Conservation (phyloP, 768 basidiomycete genomes). For the Stropharia rugosoannulata region DNA sequence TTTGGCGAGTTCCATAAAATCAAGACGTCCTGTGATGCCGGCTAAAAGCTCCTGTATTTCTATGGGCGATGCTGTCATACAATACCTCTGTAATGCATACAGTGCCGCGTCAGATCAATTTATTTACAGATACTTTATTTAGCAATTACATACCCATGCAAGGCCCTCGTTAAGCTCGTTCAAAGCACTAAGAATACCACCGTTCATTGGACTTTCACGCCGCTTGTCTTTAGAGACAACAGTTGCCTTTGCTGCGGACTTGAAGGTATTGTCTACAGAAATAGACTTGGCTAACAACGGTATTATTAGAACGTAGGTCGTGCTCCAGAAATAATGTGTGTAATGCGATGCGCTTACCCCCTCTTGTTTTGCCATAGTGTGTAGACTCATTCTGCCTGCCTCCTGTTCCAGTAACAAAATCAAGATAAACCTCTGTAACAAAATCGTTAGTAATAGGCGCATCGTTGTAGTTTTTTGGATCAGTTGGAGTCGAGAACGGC, state of each 20-base stretch:
- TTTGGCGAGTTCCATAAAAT: not conserved
- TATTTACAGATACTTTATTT: too few relatives aligned
- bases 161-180: conserved; percentile 6
- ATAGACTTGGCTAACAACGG: not conserved
- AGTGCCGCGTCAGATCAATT: too few relatives aligned
- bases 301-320: not conserved
- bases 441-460: conserved; percentile 1
- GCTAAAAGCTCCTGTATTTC: conserved; percentile 1
- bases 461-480: conserved; percentile 1
- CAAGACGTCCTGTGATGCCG: too few relatives aligned
- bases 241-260: conserved; percentile 4
- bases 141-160: conserved; percentile 6
- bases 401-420: not conserved
- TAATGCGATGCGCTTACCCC: not conserved
- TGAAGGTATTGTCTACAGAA: conserved; percentile 12
- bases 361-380: conserved; percentile 4
- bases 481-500: not conserved
- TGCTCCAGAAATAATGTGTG: not conserved
- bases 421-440: conserved; percentile 8
- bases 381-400: not conserved
- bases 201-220: conserved; percentile 2
- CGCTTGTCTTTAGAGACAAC: not conserved
- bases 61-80: conserved; percentile 2
- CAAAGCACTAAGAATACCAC: conserved; percentile 7
- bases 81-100: conserved; percentile 1